Conservation (phyloP, 2,329 filamentous ascomycete genomes). For the Amesomyces nigricolor region DNA sequence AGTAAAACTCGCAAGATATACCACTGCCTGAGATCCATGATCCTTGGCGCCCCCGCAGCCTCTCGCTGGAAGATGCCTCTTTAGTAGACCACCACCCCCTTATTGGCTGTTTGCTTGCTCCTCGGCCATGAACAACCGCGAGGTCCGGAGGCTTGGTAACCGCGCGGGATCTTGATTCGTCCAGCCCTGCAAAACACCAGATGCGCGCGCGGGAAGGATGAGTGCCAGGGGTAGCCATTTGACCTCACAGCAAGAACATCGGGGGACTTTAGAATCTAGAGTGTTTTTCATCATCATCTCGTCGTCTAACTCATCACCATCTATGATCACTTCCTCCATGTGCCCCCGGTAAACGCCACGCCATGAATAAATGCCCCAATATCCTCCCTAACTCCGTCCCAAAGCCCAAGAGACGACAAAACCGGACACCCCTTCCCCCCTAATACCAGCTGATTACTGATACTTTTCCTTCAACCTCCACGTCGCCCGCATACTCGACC, state of each 20-base stretch:
- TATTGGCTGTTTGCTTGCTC: slow-evolving; percentile 2
- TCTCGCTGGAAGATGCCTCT: background rate
- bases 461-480: slow-evolving; percentile 44
- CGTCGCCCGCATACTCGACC: slow-evolving; percentile 47
- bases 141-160: background rate
- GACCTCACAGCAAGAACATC: background rate
- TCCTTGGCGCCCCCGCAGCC: background rate
- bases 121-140: slow-evolving; percentile 5
- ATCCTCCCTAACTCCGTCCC: too few relatives aligned
- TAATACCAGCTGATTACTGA: slow-evolving; percentile 15
- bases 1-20: too few relatives aligned
- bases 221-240: background rate
- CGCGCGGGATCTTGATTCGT: slow-evolving; percentile 14
- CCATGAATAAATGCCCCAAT: too few relatives aligned
- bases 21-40: too few relatives aligned
- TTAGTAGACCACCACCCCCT: background rate
- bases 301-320: background rate
- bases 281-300: background rate
- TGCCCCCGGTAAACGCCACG: background rate
- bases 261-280: background rate
- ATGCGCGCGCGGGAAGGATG: background rate
- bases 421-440: background rate
- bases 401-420: too few relatives aligned
- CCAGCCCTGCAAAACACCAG: background rate
- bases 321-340: background rate